These are phyloP conservation scores for Neurospora sp. DNA, from an alignment of 495 filamentous ascomycete genomes.

Conservation along the genomic window DNA sequence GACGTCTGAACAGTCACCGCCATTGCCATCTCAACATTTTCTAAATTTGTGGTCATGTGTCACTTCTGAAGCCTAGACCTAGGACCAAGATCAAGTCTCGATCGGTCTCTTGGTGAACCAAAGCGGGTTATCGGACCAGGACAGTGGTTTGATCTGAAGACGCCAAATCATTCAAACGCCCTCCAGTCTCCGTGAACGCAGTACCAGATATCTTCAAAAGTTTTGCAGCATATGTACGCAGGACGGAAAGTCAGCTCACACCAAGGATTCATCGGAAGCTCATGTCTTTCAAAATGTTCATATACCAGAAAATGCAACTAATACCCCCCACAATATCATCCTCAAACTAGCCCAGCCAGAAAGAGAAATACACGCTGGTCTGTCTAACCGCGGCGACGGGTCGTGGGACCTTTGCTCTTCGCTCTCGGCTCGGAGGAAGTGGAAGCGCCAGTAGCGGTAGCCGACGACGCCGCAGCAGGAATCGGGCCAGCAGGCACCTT, in stretches of 20 bases:
- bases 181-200: neutral
- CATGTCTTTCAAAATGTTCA: neutral
- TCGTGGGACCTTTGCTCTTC: constrained; percentile 41
- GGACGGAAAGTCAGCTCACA: constrained; percentile 8
- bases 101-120: neutral
- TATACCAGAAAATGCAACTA: neutral
- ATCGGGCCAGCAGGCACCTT: constrained; percentile 20
- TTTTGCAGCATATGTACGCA: neutral
- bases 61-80: neutral
- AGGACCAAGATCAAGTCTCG: neutral
- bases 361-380: neutral
- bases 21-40: neutral
- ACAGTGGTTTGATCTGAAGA: neutral
- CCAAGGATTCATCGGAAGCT: neutral
- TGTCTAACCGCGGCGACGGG: constrained; percentile 40
- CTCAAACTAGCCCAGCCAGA: neutral
- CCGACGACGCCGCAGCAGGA: constrained; percentile 8
- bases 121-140: neutral
- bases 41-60: neutral
- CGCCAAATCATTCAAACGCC: neutral
- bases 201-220: neutral
- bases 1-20: neutral
- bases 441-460: constrained; percentile 16
- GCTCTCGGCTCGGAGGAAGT: constrained; percentile 17
- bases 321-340: neutral